A percentile compares a stretch with the other conserved stretches of the same genome.
Evolutionary conservation across 176 grass and related monocot species (phyloP).

Genomic region (Eleusine indica): DNA sequence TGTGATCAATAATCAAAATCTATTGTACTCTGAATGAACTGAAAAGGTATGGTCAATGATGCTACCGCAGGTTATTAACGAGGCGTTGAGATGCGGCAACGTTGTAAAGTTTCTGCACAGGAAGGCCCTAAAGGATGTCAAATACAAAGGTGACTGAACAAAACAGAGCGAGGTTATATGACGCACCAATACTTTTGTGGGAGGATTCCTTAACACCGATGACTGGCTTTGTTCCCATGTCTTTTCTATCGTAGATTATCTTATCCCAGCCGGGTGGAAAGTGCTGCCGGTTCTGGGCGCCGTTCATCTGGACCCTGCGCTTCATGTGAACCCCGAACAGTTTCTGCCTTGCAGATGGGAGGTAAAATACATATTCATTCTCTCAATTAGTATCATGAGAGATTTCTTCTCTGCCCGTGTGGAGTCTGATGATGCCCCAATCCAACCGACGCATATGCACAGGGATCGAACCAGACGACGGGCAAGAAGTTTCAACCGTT

Average conservation of each 20-base stretch:
- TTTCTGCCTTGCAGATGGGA: constrained; percentile 69
- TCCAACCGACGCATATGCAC: neutral
- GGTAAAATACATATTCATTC: constrained; percentile 13
- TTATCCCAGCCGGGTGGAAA: constrained; percentile 71
- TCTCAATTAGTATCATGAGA: neutral
- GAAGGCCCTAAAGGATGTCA: constrained; percentile 64
- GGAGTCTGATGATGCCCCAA: neutral
- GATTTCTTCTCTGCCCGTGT: neutral
- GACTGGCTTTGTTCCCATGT: neutral
- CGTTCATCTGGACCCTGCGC: constrained; percentile 55
- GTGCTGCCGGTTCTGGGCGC: constrained; percentile 56
- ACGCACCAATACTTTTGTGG: neutral
- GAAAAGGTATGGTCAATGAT: neutral
- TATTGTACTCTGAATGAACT: neutral
- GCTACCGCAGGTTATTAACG: constrained; percentile 53
- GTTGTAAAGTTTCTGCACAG: constrained; percentile 66
- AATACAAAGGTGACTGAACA: constrained; percentile 47
- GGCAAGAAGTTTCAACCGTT: constrained; percentile 57
- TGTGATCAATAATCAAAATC: neutral
- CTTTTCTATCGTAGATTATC: constrained; percentile 30
- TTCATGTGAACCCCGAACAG: constrained; percentile 42
- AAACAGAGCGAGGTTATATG: neutral
- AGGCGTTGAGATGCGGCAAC: constrained; percentile 62
- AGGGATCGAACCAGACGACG: constrained; percentile 27
- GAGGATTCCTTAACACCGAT: neutral